These are phyloP conservation scores for Colletotrichum sp. DNA, from an alignment of 2,329 filamentous ascomycete species.

Conservation along the genomic window DNA sequence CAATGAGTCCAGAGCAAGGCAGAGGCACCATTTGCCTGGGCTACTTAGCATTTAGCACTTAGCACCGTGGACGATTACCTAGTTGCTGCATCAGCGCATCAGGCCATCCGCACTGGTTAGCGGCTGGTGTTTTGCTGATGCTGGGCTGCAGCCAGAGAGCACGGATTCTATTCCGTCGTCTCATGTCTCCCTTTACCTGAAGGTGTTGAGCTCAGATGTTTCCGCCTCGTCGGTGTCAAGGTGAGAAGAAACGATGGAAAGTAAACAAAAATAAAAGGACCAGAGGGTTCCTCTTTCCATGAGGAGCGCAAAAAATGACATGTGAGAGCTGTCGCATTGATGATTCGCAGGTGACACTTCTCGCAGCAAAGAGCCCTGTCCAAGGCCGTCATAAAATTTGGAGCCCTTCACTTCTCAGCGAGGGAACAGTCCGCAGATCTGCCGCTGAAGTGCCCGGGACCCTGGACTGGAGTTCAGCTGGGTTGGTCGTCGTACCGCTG, in stretches of 20 bases:
- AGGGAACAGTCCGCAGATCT: conserved; percentile 1
- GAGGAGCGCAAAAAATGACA: not conserved
- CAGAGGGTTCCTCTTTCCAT: not conserved
- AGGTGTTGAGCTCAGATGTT: conserved; percentile 3
- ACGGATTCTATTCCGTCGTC: conserved; percentile 19
- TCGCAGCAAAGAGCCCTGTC: not conserved
- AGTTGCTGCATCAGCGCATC: not conserved
- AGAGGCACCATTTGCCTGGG: not conserved
- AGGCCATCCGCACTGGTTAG: not conserved
- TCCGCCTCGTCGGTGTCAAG: not conserved
- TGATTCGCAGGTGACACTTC: not conserved
- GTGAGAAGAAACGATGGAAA: not conserved
- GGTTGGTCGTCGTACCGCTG: not conserved
- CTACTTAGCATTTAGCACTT: not conserved
- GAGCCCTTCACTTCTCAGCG: not conserved
- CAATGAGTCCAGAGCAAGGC: not conserved
- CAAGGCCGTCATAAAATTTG: not conserved
- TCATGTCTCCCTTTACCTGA: conserved; percentile 12
- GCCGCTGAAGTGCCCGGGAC: conserved; percentile 6
- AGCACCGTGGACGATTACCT: not conserved
- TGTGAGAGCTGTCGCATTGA: not conserved
- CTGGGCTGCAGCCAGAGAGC: not conserved
- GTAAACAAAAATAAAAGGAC: not conserved
- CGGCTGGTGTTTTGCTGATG: not conserved
- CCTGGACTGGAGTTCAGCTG: conserved; percentile 1